phyloP scores from a whole-genome alignment of 495 filamentous ascomycete species.

The Staphylotrichum tortipilum region DNA sequence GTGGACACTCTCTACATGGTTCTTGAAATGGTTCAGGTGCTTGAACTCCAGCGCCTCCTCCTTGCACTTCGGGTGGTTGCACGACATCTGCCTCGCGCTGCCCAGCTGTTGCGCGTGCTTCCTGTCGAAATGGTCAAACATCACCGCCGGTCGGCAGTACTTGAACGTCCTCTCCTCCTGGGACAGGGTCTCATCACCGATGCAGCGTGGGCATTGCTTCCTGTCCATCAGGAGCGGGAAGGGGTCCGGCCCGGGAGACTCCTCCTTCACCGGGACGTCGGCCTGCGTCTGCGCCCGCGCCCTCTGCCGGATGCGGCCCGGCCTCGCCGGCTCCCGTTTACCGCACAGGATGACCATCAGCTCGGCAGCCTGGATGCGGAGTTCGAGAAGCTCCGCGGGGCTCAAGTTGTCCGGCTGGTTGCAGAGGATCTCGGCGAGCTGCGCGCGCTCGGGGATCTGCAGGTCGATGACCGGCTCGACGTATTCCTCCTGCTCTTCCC shows the following conservation, averaged over 20 bases:
- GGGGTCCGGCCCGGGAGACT: slow-evolving; percentile 4
- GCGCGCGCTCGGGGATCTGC: not conserved
- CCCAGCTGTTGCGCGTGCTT: slow-evolving; percentile 1
- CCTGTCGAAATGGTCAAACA: slow-evolving; percentile 5
- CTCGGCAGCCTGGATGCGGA: too few species aligned
- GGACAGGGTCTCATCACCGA: slow-evolving; percentile 3
- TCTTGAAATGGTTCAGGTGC: slow-evolving; percentile 4
- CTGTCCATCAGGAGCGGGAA: slow-evolving; percentile 4
- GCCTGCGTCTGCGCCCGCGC: not conserved
- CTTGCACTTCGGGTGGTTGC: slow-evolving; percentile 5
- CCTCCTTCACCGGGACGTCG: slow-evolving; percentile 1
- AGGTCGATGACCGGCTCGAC: not conserved
- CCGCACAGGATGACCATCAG: too few species aligned
- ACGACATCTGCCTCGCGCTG: slow-evolving; percentile 3
- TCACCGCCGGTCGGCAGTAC: slow-evolving; percentile 8
- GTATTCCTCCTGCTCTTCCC: slow-evolving; percentile 13
- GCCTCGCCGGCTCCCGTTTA: not conserved
- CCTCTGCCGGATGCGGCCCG: too few species aligned
- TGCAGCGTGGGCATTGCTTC: slow-evolving; percentile 4
- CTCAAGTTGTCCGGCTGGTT: too few species aligned
- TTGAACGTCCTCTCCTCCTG: slow-evolving; percentile 2
- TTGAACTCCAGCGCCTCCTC: slow-evolving; percentile 5
- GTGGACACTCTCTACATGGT: not conserved
- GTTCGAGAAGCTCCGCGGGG: too few species aligned
- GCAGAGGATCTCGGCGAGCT: not conserved